Evolutionary conservation across 2,329 filamentous ascomycete genomes (phyloP), one percentile per base, ranked within the genome.

Genomic region (Neoascochyta sp.): DNA sequence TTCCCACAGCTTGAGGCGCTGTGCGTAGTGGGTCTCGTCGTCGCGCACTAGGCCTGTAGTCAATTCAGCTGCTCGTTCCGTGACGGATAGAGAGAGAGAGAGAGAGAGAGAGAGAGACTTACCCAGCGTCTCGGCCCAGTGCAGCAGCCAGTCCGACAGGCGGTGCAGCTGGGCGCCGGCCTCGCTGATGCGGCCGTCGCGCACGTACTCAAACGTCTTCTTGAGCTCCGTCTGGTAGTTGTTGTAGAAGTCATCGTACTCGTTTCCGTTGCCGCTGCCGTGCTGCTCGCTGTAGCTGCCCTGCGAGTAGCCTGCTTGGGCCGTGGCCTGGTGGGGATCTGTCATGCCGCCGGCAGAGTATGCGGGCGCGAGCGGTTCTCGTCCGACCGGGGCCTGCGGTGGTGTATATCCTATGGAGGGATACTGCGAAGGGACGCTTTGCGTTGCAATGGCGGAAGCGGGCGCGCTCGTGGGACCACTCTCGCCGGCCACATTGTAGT

Each of bases 1-100:
- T 51, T 84, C 81, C 92, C 92, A 98, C 5, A 96, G 69, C 54
- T 82, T 81, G 45, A 95, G 75, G 32, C 88, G 81, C 48, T 92
- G 82, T 33, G 74, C 67, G 54, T 92, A 80, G 33, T 86, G 74
- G 30, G 73, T 72, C 55, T 84, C 78, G 60, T 95, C 83, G 67
- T 96, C 89, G 53, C 82, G 79, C 45, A 84, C 81, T 51, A 96
- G 78, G 36, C 87, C 88, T 95, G 65, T 42, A 56, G 60, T 64
- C 56, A 63, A 62, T 58, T 57, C 50, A 62, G 66, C 50, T 63
- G 63, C 59, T 64, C 52, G 47, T 47, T 39, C 50, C 34, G 40
- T 45, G 13, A 16, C 28, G 33, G 16, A 43, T 45, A 14, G 11
- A 23, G 32, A 38, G 33, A 41, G 32, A 36, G 45, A 66, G 45